Evolutionary conservation across 768 basidiomycete genomes (phyloP), one percentile per base, ranked within the genome.

Genomic region (Lactarius quietus): DNA sequence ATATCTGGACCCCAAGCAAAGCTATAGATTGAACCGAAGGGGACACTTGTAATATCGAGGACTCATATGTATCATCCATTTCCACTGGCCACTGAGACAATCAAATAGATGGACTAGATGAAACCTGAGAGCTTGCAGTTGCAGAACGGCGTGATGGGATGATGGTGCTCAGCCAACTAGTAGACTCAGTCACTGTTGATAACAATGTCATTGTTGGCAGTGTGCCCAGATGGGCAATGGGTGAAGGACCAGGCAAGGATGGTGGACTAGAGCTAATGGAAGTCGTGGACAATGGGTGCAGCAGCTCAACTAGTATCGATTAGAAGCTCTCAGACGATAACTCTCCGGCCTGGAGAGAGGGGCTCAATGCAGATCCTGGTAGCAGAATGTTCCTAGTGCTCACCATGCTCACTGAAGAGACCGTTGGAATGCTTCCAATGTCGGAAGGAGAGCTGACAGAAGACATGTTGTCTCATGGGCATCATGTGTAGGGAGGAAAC

Each of bases 61-160:
- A 92, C 26, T 92, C 90, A 66, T 88, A 93, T 0, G 91, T 88
- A 14, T 79, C 72, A 61, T 90, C 85, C 0, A 86, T 87, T 70
- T 86, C 86, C 3, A 80, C 73, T 3, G 82, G 85, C 87, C 89
- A 92, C 29, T 78, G 69, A 52, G 81, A 79, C 62, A 76, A 75
- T 55, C 76, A 73, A 64, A 82, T 66, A 41, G 80, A 75, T 57
- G 80, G 71, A 66, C 76, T 82, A 23, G 73, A 76, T 63, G 70
- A 60, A 65, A n/a, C 20, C 67, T 62, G 18, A 68, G 70, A 31
- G 70, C 68, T 3, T 68, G 65, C 51, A 67, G n/a, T n/a, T n/a
- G n/a, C n/a, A n/a, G 70, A 20, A 31, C 59, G 62, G 20, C 29
- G 54, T 6, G 59, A 61, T 4, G 52, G 54, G 7, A 66, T 67